Percentiles rank a stretch among this genome's conserved stretches.
phyloP scores from a whole-genome alignment of 805 yeast genomes.

The Sporopachydermia lactativora region DNA sequence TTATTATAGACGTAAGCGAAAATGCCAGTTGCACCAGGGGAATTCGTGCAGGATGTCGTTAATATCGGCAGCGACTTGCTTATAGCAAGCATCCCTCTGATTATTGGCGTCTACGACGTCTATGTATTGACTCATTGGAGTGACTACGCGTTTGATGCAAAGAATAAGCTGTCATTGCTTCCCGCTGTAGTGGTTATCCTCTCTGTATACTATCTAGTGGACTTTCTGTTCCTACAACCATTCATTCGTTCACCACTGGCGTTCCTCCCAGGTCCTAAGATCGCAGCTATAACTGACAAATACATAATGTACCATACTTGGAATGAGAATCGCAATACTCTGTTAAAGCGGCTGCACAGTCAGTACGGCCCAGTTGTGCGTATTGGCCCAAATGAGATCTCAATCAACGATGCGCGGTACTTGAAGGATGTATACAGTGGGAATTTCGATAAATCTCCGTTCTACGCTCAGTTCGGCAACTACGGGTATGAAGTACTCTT shows the following conservation, averaged over 20 bases:
- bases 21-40: background rate
- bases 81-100: background rate
- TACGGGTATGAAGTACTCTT: conserved; percentile 41
- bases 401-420: conserved; percentile 32
- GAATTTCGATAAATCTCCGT: conserved; percentile 16
- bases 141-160: background rate
- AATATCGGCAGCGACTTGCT: background rate
- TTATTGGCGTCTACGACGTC: background rate
- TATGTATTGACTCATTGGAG: background rate
- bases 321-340: conserved; percentile 28
- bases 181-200: background rate
- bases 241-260: background rate
- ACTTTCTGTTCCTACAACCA: background rate
- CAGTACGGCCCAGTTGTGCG: conserved; percentile 41
- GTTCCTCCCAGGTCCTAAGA: background rate
- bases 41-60: background rate
- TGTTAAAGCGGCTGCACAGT: conserved; percentile 31
- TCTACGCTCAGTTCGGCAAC: conserved; percentile 40
- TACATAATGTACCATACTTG: background rate
- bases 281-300: background rate
- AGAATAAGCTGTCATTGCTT: background rate
- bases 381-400: conserved; percentile 40
- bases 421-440: conserved; percentile 32
- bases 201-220: background rate
- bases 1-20: background rate